These are phyloP conservation scores for Nissolia schottii DNA, from an alignment of 306 rosid genomes.

Conservation along the genomic window DNA sequence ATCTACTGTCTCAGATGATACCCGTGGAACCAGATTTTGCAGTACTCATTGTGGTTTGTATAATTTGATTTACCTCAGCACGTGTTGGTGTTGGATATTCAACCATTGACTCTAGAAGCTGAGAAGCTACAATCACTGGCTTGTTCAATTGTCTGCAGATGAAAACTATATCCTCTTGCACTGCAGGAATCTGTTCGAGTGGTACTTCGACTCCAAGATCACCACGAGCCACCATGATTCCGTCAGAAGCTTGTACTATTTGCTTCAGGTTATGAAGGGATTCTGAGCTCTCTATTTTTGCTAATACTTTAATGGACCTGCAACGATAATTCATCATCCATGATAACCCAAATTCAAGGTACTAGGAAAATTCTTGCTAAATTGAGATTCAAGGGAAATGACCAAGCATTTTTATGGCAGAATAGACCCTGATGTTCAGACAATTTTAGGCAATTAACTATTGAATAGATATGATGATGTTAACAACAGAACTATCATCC, in stretches of 20 bases:
- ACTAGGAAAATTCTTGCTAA: neutral
- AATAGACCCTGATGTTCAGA: neutral
- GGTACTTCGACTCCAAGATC: constrained; percentile 94
- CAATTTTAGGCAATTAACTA: neutral
- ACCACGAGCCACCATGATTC: constrained; percentile 89
- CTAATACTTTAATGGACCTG: constrained; percentile 69
- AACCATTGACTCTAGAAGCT: constrained; percentile 88
- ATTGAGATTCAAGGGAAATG: neutral
- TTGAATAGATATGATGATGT: neutral
- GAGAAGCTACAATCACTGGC: constrained; percentile 93
- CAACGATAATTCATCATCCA: constrained; percentile 1
- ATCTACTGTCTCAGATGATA: neutral
- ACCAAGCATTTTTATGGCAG: neutral
- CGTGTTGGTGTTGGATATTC: constrained; percentile 98
- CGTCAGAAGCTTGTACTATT: constrained; percentile 77
- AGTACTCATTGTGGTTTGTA: neutral
- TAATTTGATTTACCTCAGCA: constrained; percentile 59
- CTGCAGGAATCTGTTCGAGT: constrained; percentile 78
- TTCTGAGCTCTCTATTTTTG: constrained; percentile 88
- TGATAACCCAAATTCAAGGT: neutral
- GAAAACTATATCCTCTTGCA: constrained; percentile 60
- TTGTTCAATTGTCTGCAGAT: constrained; percentile 79
- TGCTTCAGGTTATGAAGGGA: constrained; percentile 68
- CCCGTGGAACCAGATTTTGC: neutral
- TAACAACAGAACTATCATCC: neutral